phyloP scores from a whole-genome alignment of 345 rosid species.

The Eucalyptus rudis region DNA sequence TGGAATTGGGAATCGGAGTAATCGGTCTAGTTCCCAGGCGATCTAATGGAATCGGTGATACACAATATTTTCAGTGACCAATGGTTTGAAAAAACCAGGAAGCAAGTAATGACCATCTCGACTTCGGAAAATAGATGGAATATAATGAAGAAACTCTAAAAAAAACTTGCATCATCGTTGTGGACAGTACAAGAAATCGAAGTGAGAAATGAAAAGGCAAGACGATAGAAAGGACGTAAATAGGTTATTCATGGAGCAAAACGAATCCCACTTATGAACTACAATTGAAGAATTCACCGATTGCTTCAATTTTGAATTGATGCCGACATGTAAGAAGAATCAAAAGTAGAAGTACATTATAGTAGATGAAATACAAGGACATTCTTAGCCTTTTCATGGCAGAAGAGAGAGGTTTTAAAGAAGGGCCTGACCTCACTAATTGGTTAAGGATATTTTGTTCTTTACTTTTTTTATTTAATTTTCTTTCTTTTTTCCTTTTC shows the following conservation, averaged over 20 bases:
- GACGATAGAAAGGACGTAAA: not conserved
- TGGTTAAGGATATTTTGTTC: too few relatives aligned
- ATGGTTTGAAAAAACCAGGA: not conserved
- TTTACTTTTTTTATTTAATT: too few relatives aligned
- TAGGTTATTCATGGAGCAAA: not conserved
- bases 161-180: not conserved
- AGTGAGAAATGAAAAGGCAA: not conserved
- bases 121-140: not conserved
- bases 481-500: too few relatives aligned
- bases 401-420: not conserved
- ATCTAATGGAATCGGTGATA: too few relatives aligned
- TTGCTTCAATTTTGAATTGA: not conserved
- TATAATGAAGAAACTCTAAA: not conserved
- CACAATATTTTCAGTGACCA: too few relatives aligned
- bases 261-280: not conserved
- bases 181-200: not conserved
- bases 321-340: not conserved
- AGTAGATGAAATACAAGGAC: not conserved
- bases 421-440: rapidly evolving
- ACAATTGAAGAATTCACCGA: not conserved
- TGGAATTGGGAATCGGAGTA: too few relatives aligned
- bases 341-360: not conserved
- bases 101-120: not conserved
- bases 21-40: rapidly evolving
- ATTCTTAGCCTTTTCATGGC: not conserved